Evolutionary conservation across 805 yeast genomes (phyloP).

Genomic region (Ogataea pilisensis): DNA sequence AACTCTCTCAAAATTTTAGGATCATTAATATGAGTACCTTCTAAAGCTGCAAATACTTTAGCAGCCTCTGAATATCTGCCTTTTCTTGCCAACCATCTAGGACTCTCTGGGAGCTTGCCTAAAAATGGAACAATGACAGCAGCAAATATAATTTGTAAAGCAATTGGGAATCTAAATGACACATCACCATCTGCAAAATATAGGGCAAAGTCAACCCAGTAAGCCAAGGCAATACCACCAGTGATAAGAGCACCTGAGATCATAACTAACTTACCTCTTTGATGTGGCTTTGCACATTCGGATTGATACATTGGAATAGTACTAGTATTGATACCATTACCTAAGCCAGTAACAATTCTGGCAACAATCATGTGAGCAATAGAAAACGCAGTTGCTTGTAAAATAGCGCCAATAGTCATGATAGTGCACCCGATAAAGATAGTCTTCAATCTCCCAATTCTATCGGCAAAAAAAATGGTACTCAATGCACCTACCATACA

Average conservation of each 20-base stretch:
- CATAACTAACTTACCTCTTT: conserved; percentile 30
- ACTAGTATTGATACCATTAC: conserved; percentile 33
- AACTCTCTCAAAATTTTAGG: conserved; percentile 12
- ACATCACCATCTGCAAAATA: conserved; percentile 26
- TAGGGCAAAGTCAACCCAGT: conserved; percentile 36
- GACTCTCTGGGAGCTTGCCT: conserved; percentile 36
- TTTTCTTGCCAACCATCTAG: conserved; percentile 38
- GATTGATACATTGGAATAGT: conserved; percentile 35
- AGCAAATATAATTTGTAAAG: conserved; percentile 29
- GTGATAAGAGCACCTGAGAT: conserved; percentile 28
- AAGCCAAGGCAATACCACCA: conserved; percentile 30
- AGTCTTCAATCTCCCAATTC: conserved; percentile 37
- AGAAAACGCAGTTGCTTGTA: conserved; percentile 22
- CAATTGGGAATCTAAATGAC: conserved; percentile 34
- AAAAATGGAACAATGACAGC: conserved; percentile 13
- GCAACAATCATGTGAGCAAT: conserved; percentile 29
- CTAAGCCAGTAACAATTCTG: conserved; percentile 33
- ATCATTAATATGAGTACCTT: conserved; percentile 25
- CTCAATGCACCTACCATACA: conserved; percentile 42
- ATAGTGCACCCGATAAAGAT: conserved; percentile 34
- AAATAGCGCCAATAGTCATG: conserved; percentile 29
- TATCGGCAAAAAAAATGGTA: conserved; percentile 39
- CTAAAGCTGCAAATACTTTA: conserved; percentile 37
- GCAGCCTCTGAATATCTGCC: conserved; percentile 42
- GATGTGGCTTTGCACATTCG: conserved; percentile 31